These are phyloP conservation scores for Penicillium daleae DNA, from an alignment of 495 filamentous ascomycete species.

Conservation along the genomic window DNA sequence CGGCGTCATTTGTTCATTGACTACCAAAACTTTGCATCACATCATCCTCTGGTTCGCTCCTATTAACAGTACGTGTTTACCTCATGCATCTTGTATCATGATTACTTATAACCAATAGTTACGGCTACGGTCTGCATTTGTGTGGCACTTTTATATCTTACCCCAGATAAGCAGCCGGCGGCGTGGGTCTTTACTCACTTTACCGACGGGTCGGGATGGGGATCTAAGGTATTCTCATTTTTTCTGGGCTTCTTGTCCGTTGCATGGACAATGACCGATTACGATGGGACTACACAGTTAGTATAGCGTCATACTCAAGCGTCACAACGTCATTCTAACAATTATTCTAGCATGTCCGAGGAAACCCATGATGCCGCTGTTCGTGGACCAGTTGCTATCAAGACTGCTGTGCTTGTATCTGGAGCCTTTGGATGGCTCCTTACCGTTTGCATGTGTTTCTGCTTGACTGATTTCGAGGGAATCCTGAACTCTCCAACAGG, in stretches of 20 bases:
- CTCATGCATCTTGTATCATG: not conserved
- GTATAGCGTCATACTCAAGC: conserved; percentile 16
- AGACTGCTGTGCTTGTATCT: conserved; percentile 66
- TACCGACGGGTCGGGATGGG: conserved; percentile 69
- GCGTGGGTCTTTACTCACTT: conserved; percentile 70
- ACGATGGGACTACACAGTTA: conserved; percentile 73
- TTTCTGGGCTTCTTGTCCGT: conserved; percentile 72
- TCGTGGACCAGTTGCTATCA: conserved; percentile 66
- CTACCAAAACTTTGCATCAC: conserved; percentile 63
- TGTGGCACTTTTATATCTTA: conserved; percentile 61
- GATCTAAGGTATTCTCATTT: conserved; percentile 65
- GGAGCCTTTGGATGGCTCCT: conserved; percentile 67
- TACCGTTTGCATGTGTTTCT: conserved; percentile 71
- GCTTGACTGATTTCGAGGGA: conserved; percentile 64
- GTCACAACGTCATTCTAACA: not conserved
- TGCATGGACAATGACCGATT: conserved; percentile 78
- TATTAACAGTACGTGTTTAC: conserved; percentile 59
- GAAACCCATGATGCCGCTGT: conserved; percentile 73
- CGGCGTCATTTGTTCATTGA: conserved; percentile 67
- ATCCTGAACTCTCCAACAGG: conserved; percentile 66
- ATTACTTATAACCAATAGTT: conserved; percentile 35
- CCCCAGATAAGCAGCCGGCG: conserved; percentile 65
- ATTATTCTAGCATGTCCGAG: conserved; percentile 62
- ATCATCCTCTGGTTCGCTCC: conserved; percentile 74
- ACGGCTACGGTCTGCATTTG: conserved; percentile 63